Evolutionary conservation across 257 asterid species (phyloP).

Genomic region (Fraxinus americana): DNA sequence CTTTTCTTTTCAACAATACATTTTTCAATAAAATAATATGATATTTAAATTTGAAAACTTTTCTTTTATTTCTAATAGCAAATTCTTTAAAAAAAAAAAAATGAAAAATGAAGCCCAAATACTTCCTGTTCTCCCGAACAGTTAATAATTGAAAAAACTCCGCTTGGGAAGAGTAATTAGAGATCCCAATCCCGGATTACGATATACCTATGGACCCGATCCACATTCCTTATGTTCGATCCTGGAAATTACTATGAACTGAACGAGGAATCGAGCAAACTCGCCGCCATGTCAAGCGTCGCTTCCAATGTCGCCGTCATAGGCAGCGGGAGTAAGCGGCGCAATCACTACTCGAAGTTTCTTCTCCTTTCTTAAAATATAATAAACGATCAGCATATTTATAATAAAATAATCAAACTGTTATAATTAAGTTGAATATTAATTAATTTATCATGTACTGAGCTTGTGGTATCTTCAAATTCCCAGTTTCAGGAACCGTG

Average conservation of each 20-base stretch:
- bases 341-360: neutral
- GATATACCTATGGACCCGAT: neutral
- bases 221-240: neutral
- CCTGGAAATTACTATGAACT: neutral
- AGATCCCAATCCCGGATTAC: neutral
- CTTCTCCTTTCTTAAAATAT: neutral
- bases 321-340: conserved; percentile 80
- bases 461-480: neutral
- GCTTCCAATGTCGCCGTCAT: conserved; percentile 79
- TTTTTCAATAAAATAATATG: too few species aligned
- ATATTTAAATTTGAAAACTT: too few species aligned
- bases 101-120: too few species aligned
- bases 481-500: conserved; percentile 89
- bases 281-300: conserved; percentile 49
- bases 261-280: conserved; percentile 5
- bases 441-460: neutral
- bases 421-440: neutral
- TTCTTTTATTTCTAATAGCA: too few species aligned
- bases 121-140: too few species aligned
- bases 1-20: too few species aligned
- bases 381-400: neutral
- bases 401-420: neutral
- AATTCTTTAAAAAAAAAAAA: too few species aligned
- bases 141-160: neutral
- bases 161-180: neutral